Evolutionary conservation across 208 protist genomes (phyloP).

Genomic region (Trypanosoma cruzi): DNA sequence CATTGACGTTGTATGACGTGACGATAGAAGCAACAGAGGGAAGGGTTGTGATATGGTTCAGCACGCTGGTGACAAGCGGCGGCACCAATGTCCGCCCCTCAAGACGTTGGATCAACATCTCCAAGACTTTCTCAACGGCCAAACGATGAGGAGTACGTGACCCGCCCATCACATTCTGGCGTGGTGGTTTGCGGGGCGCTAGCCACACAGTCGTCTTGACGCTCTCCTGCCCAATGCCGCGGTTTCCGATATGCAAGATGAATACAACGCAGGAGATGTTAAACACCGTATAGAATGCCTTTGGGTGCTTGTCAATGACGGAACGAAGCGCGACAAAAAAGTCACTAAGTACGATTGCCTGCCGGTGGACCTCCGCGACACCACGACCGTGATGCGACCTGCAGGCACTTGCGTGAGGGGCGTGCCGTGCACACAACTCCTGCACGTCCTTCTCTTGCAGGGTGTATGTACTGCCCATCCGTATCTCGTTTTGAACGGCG

Average conservation of each 20-base stretch:
- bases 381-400: neutral
- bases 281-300: constrained; percentile 31
- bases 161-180: neutral
- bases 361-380: constrained; percentile 20
- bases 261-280: constrained; percentile 29
- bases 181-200: constrained; percentile 26
- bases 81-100: neutral
- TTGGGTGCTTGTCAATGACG: constrained; percentile 32
- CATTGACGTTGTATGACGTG: constrained; percentile 24
- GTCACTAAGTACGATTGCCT: constrained; percentile 25
- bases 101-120: constrained; percentile 28
- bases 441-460: constrained; percentile 30
- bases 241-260: neutral
- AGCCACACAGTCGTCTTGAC: constrained; percentile 24
- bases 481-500: constrained; percentile 28
- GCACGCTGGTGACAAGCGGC: constrained; percentile 9
- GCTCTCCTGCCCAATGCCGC: neutral
- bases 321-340: constrained; percentile 26
- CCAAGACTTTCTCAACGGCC: constrained; percentile 15
- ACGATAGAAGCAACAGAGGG: constrained; percentile 25
- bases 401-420: neutral
- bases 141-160: constrained; percentile 5
- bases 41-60: constrained; percentile 30
- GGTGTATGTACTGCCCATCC: constrained; percentile 5
- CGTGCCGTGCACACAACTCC: constrained; percentile 17